Evolutionary conservation across 2,329 filamentous ascomycete species (phyloP).

Genomic region (Alternaria sp.): DNA sequence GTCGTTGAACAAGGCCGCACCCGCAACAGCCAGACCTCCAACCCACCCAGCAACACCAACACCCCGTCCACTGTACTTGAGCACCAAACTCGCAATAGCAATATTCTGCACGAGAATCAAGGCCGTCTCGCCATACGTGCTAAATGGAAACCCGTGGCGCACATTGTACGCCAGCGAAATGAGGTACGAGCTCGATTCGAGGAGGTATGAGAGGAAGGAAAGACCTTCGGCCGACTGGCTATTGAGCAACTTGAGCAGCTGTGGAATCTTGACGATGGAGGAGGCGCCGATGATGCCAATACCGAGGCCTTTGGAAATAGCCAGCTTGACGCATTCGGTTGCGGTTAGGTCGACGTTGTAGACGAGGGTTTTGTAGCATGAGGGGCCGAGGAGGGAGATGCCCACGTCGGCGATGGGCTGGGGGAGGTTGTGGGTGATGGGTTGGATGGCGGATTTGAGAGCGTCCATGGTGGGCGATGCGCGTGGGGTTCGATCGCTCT

Average conservation of each 20-base stretch:
- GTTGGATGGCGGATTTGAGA: slow-evolving; percentile 54
- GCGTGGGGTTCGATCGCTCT: background rate
- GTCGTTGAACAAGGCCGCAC: slow-evolving; percentile 74
- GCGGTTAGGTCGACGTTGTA: slow-evolving; percentile 83
- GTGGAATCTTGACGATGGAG: slow-evolving; percentile 93
- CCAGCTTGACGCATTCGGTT: slow-evolving; percentile 83
- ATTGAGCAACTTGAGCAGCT: slow-evolving; percentile 89
- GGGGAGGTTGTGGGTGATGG: slow-evolving; percentile 57
- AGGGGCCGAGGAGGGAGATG: slow-evolving; percentile 72
- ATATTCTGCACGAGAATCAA: slow-evolving; percentile 93
- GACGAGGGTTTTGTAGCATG: slow-evolving; percentile 86
- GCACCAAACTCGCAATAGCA: slow-evolving; percentile 83
- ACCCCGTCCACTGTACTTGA: slow-evolving; percentile 78
- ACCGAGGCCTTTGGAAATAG: slow-evolving; percentile 89
- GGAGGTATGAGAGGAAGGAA: slow-evolving; percentile 87
- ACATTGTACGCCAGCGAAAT: slow-evolving; percentile 93
- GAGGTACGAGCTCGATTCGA: slow-evolving; percentile 88
- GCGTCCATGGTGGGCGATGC: slow-evolving; percentile 52
- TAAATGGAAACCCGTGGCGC: slow-evolving; percentile 91
- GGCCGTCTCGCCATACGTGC: slow-evolving; percentile 94
- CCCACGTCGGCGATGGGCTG: slow-evolving; percentile 46
- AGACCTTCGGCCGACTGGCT: slow-evolving; percentile 84
- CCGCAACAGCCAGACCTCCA: slow-evolving; percentile 73
- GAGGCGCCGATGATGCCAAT: slow-evolving; percentile 92
- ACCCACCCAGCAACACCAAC: slow-evolving; percentile 79